These are phyloP conservation scores for Mortierella sp. DNA, from an alignment of 371 early-diverging fungal genomes.

Conservation along the genomic window DNA sequence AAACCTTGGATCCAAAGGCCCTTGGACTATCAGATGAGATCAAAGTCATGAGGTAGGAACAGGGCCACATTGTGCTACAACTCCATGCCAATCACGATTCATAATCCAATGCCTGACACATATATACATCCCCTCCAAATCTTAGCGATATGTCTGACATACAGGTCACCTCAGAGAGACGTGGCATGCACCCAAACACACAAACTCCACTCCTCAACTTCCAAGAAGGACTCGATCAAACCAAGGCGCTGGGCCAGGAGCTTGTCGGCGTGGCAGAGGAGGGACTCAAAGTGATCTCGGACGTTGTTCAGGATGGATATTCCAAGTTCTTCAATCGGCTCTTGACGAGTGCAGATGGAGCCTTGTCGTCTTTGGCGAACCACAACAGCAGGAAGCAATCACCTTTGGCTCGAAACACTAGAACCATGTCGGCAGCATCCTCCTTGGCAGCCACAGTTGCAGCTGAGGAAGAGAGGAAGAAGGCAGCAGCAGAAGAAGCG, in stretches of 20 bases:
- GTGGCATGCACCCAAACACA: background rate
- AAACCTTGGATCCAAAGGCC: constrained; percentile 35
- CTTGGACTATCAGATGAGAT: constrained; percentile 36
- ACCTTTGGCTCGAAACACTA: constrained; percentile 1
- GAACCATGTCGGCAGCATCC: constrained; percentile 23
- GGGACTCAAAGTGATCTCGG: constrained; percentile 46
- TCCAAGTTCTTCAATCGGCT: constrained; percentile 43
- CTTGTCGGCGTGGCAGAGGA: constrained; percentile 39
- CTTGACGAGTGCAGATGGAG: constrained; percentile 18
- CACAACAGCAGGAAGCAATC: background rate
- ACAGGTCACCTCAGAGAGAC: constrained; percentile 9
- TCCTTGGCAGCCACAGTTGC: constrained; percentile 29
- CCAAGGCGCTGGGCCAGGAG: constrained; percentile 38
- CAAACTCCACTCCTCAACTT: constrained; percentile 21
- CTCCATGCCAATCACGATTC: no score
- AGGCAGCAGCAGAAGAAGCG: constrained; percentile 6
- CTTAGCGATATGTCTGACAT: constrained; percentile 41
- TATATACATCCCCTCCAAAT: background rate
- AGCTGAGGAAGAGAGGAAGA: constrained; percentile 7
- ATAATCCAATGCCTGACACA: background rate
- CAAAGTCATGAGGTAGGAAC: constrained; percentile 30
- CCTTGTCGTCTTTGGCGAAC: background rate
- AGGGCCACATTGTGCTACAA: background rate
- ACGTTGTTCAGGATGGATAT: constrained; percentile 50
- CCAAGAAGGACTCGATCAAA: constrained; percentile 44